Conservation (phyloP, 1,139 yeast species). For the Yamadazyma atlantica region DNA sequence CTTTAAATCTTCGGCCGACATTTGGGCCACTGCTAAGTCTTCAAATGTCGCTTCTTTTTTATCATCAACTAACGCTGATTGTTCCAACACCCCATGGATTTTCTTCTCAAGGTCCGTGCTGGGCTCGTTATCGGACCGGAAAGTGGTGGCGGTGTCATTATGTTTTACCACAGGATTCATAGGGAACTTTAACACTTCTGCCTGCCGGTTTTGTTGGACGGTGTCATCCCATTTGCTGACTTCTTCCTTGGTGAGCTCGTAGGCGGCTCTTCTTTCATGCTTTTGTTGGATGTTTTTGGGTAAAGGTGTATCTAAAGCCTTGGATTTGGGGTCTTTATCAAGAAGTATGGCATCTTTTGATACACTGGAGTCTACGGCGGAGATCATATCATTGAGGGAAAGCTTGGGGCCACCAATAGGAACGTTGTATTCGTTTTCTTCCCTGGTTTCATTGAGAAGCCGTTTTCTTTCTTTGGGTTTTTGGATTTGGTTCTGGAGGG, state of each 20-base stretch:
- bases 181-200: slow-evolving; percentile 82
- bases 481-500: too few relatives aligned
- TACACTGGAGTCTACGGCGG: slow-evolving; percentile 51
- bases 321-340: slow-evolving; percentile 31
- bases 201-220: slow-evolving; percentile 74
- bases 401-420: slow-evolving; percentile 62
- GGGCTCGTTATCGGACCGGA: slow-evolving; percentile 47
- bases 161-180: slow-evolving; percentile 50
- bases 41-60: slow-evolving; percentile 80
- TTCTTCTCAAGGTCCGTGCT: slow-evolving; percentile 67
- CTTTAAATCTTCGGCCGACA: slow-evolving; percentile 77
- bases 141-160: slow-evolving; percentile 54
- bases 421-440: slow-evolving; percentile 71
- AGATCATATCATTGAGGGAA: slow-evolving; percentile 74
- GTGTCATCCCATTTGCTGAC: slow-evolving; percentile 87
- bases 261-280: slow-evolving; percentile 87
- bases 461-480: slow-evolving; percentile 31
- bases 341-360: slow-evolving; percentile 53
- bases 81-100: slow-evolving; percentile 58
- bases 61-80: slow-evolving; percentile 71
- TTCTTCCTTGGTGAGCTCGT: slow-evolving; percentile 82
- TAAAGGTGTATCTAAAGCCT: slow-evolving; percentile 73
- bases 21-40: slow-evolving; percentile 78
- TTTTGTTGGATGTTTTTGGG: slow-evolving; percentile 85
- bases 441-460: slow-evolving; percentile 50